A percentile compares a stretch with the other conserved stretches of the same genome.
Evolutionary conservation across 108 stramenopile species (phyloP).

Genomic region (Nitzschia palea): DNA sequence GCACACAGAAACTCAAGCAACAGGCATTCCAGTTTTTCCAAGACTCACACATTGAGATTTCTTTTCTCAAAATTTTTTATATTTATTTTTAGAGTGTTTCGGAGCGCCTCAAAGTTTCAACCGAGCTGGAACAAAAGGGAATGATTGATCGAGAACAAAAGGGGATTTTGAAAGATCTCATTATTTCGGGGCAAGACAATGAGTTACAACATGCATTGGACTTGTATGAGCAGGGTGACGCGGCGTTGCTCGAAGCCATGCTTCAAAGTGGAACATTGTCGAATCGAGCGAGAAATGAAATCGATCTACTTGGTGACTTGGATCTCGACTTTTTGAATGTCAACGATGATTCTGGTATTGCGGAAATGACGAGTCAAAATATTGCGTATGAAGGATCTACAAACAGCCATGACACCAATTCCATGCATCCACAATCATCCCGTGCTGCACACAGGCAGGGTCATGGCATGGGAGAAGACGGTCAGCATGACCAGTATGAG

Average conservation of each 20-base stretch:
- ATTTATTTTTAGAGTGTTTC: constrained; percentile 69
- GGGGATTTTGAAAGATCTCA: constrained; percentile 87
- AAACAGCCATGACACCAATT: no score
- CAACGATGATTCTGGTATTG: constrained; percentile 10
- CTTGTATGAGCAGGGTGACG: constrained; percentile 84
- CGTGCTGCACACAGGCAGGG: background rate
- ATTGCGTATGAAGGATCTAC: background rate
- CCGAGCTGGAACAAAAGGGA: constrained; percentile 85
- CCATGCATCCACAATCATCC: background rate
- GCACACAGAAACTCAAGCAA: background rate
- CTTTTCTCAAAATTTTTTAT: background rate
- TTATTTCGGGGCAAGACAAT: constrained; percentile 80
- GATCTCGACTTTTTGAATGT: constrained; percentile 88
- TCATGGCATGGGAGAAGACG: background rate
- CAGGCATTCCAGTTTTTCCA: constrained; percentile 9
- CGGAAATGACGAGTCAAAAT: constrained; percentile 1
- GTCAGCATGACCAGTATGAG: background rate
- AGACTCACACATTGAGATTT: background rate
- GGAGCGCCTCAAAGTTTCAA: constrained; percentile 74
- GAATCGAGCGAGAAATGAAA: constrained; percentile 45
- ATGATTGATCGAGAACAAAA: constrained; percentile 83
- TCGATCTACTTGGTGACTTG: constrained; percentile 85
- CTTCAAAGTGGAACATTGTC: constrained; percentile 64
- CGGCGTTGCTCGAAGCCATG: constrained; percentile 67
- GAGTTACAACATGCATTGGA: constrained; percentile 83